A percentile compares a stretch with the other conserved stretches of the same genome.
phyloP scores from a whole-genome alignment of 2,329 filamentous ascomycete species.

The Hypocrella siamensis region DNA sequence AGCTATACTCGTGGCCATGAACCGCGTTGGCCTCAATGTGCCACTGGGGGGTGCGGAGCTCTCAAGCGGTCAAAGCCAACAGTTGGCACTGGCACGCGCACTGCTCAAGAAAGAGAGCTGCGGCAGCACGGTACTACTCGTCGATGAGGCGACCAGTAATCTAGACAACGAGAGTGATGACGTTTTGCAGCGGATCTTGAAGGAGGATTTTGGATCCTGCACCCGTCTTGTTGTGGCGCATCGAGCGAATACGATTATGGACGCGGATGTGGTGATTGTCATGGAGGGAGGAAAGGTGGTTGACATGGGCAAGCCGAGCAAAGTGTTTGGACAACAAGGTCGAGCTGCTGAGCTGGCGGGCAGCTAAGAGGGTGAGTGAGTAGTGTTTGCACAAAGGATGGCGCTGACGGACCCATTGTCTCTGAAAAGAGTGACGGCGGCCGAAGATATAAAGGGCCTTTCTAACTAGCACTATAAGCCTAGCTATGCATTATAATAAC shows the following conservation, averaged over 20 bases:
- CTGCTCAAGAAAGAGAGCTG: slow-evolving; percentile 5
- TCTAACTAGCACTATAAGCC: too few species aligned
- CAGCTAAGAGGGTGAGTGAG: too few species aligned
- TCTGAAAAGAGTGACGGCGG: too few species aligned
- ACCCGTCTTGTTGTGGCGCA: slow-evolving; percentile 6
- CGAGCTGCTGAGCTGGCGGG: too few species aligned
- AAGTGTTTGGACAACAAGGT: too few species aligned
- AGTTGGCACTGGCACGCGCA: slow-evolving; percentile 7
- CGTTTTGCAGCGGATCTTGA: slow-evolving; percentile 4
- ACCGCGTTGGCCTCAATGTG: slow-evolving; percentile 3
- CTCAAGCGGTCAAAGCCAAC: slow-evolving; percentile 7
- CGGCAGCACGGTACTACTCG: slow-evolving; percentile 5
- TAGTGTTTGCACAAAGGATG: too few species aligned
- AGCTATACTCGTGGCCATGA: slow-evolving; percentile 3
- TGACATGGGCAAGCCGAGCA: too few species aligned
- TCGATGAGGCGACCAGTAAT: slow-evolving; percentile 8
- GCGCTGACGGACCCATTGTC: too few species aligned
- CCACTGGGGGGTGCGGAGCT: background rate
- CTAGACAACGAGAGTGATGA: slow-evolving; percentile 6
- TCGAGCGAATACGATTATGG: slow-evolving; percentile 4
- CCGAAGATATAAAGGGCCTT: too few species aligned
- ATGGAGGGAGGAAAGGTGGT: background rate
- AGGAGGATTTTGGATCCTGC: slow-evolving; percentile 5
- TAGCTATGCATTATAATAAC: too few species aligned
- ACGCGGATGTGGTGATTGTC: slow-evolving; percentile 3